Conservation (phyloP, 257 asterid genomes). For the Avicennia marina region DNA sequence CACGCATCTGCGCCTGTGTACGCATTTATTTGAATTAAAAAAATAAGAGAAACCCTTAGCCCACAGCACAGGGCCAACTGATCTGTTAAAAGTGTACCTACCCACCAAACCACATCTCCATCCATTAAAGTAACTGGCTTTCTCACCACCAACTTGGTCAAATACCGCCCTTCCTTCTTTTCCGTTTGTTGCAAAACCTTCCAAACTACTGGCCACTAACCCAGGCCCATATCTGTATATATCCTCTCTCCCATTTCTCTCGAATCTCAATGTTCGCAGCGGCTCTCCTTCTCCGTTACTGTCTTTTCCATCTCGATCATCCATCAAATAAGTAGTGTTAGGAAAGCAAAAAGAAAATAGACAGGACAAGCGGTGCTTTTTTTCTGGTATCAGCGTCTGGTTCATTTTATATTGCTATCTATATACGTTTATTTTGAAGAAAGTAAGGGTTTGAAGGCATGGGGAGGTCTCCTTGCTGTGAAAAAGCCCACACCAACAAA, state of each 20-base stretch:
- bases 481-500: slow-evolving; percentile 89
- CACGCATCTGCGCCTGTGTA: too few species aligned
- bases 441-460: slow-evolving; percentile 16
- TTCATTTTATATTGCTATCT: background rate
- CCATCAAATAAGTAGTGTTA: too few species aligned
- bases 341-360: too few species aligned
- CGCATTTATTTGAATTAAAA: too few species aligned
- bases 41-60: background rate
- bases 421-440: background rate
- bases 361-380: too few species aligned
- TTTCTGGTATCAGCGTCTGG: background rate
- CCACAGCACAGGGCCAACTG: slow-evolving; percentile 45
- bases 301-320: too few species aligned
- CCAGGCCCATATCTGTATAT: background rate
- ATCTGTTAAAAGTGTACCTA: slow-evolving; percentile 58
- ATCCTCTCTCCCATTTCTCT: too few species aligned
- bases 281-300: too few species aligned
- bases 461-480: slow-evolving; percentile 99
- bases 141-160: slow-evolving; percentile 65
- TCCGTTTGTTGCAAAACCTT: background rate
- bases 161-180: slow-evolving; percentile 3
- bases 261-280: too few species aligned
- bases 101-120: slow-evolving; percentile 47
- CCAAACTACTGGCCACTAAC: slow-evolving; percentile 27
- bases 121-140: slow-evolving; percentile 50